Conservation (phyloP, 2,329 filamentous ascomycete species). For the Hymenoscyphus occultus region DNA sequence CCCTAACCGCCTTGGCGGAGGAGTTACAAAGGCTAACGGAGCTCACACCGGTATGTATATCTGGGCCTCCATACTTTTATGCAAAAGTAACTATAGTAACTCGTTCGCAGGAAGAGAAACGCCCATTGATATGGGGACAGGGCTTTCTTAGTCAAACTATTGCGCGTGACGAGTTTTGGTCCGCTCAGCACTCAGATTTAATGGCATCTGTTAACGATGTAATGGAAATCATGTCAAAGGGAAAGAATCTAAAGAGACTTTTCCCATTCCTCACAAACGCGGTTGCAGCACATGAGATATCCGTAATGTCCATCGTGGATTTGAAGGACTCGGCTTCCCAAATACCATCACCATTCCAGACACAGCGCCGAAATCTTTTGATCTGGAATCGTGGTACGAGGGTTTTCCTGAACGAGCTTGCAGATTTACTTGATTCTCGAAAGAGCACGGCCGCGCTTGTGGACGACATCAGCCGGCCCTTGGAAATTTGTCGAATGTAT, state of each 20-base stretch:
- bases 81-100: no score
- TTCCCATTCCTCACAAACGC: not conserved
- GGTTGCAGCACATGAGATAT: not conserved
- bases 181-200: not conserved
- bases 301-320: not conserved
- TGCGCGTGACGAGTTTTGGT: not conserved
- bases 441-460: no score
- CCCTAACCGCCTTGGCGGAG: no score
- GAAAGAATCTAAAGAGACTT: no score
- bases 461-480: no score
- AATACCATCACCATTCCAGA: not conserved
- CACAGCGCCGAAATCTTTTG: not conserved
- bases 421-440: not conserved
- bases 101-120: not conserved
- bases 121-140: not conserved
- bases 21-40: no score
- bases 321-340: not conserved
- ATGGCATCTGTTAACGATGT: not conserved
- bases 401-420: not conserved
- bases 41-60: no score
- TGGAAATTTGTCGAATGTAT: no score
- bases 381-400: not conserved
- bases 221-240: not conserved
- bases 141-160: not conserved
- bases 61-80: no score